Percentiles rank a stretch among this genome's conserved stretches.
phyloP scores from a whole-genome alignment of 345 rosid species.

The Microthlaspi erraticum region DNA sequence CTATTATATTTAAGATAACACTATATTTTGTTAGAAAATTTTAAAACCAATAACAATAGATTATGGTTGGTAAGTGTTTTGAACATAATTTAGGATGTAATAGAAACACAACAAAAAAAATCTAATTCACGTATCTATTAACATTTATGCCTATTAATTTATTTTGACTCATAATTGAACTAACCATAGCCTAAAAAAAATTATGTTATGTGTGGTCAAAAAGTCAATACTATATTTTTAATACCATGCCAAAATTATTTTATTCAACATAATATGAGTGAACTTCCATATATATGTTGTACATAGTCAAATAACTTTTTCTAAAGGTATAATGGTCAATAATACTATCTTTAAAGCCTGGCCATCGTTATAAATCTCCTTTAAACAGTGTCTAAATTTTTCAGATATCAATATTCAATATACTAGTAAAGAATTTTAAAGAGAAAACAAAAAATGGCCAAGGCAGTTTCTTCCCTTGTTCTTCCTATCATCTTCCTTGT shows the following conservation, averaged over 20 bases:
- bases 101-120: not conserved
- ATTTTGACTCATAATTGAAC: too few species aligned
- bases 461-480: not conserved
- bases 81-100: too few species aligned
- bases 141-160: too few species aligned
- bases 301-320: too few species aligned
- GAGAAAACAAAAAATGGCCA: constrained; percentile 2
- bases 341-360: not conserved
- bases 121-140: not conserved
- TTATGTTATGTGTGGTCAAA: too few species aligned
- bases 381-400: not conserved
- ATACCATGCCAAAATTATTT: not conserved
- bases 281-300: too few species aligned
- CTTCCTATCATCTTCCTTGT: constrained; percentile 16
- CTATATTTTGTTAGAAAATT: too few species aligned
- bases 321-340: not conserved
- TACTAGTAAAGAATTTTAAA: not conserved
- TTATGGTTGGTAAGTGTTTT: too few species aligned
- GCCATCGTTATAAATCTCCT: not conserved
- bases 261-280: not conserved
- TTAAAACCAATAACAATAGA: too few species aligned
- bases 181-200: too few species aligned
- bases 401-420: not conserved
- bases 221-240: too few species aligned
- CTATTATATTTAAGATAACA: too few species aligned